Base-by-base conservation (phyloP, 2,329 filamentous ascomycete species). In the Colletotrichum viniferum region DNA sequence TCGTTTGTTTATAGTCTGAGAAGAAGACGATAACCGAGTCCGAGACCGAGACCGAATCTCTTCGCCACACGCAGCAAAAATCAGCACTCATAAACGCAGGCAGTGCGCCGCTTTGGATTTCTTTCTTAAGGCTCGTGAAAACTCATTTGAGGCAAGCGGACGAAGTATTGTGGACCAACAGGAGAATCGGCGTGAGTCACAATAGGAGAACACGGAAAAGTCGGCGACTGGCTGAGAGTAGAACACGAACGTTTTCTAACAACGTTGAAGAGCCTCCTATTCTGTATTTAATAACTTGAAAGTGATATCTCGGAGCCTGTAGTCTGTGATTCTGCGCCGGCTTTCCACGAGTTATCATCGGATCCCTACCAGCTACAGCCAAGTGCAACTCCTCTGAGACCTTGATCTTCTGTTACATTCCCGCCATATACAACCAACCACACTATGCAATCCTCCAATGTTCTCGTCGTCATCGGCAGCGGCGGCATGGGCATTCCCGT, bases 81-180 rank as follows among this genome's bases (percentile, higher is more conserved):
- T 43, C 3, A 12, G 18, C 38, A n/a, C 18, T 12, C 38, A n/a
- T 5, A n/a, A 43, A 43, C 9, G 0, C 18, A n/a, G 38, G 9
- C 3, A 48, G 16, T 12, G 18, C 9, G 5, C 9, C 38, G 9
- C 18, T 48, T n/a, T n/a, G 16, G 4, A n/a, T 3, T 43, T 43
- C 38, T 43, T 43, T 9, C 1, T 18, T 4, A 6, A 43, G 18
- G 38, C 16, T 18, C 36, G 36, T 43, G 36, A 18, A 43, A 43
- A 8, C 4, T 4, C 38, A n/a, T n/a, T 2, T 4, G 38, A n/a
- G 18, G 38, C 5, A 48, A n/a, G 38, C 1, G 38, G 3, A 48
- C 38, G 9, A 2, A n/a, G 38, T 18, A 2, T n/a, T n/a, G 18
- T 1, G 38, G 2, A 3, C 0, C 3, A n/a, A 38, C 16, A 18